These are phyloP conservation scores for Eucalyptus virginea DNA, from an alignment of 345 rosid species.

Conservation along the genomic window DNA sequence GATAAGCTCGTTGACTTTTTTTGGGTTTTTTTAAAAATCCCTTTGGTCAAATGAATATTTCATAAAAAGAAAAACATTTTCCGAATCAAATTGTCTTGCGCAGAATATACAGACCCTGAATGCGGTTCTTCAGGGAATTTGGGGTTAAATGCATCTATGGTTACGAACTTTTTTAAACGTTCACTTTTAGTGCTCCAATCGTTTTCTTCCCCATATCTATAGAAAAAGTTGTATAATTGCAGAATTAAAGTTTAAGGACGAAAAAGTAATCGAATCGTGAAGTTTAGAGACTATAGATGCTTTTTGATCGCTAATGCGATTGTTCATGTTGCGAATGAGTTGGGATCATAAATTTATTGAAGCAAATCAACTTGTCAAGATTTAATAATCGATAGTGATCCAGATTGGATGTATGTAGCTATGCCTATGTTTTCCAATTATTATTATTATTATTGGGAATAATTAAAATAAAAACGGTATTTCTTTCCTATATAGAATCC, in stretches of 20 bases:
- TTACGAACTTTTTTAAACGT: background rate
- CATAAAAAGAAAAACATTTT: no score
- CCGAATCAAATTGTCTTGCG: no score
- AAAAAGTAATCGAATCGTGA: no score
- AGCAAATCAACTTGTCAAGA: background rate
- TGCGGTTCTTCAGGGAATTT: background rate
- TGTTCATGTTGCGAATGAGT: background rate
- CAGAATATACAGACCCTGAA: no score
- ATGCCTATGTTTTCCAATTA: background rate
- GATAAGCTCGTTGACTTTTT: background rate
- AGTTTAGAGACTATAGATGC: accelerated
- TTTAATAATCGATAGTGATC: background rate
- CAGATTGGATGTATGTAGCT: background rate
- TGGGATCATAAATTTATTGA: background rate
- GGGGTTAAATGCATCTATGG: no score
- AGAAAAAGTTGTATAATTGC: background rate
- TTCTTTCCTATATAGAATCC: background rate
- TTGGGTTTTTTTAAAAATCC: background rate
- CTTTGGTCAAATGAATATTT: no score
- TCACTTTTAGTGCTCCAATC: background rate
- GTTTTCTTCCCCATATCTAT: background rate
- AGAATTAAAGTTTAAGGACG: background rate
- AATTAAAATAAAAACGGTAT: background rate
- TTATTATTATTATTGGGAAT: background rate
- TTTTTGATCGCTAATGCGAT: background rate